Base-by-base conservation (phyloP, 2,329 filamentous ascomycete genomes). In the Pyrenophora tritici-repentis region DNA sequence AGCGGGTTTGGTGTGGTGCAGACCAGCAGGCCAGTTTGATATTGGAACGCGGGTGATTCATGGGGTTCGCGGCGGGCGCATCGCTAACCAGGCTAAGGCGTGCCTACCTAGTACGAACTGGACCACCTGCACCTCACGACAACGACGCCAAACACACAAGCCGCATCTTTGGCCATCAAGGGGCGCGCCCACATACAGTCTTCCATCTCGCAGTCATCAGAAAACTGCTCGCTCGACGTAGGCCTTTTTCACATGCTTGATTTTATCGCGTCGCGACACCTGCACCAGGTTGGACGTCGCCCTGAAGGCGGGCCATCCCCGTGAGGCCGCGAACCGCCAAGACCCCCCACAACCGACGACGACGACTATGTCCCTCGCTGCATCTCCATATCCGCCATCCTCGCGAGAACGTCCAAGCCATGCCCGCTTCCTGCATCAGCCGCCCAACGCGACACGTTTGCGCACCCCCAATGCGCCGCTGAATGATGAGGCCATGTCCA, bases 401-500 rank as follows among this genome's bases (percentile, higher is more conserved):
- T 73, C 73, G 52, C 62, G 65, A 59, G 70, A 73, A 58, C 75
- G 75, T 65, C 69, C 70, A 57, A 68, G 71, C 61, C 72, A 78
- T 75, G 75, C 71, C 54, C 71, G 69, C 50, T 68, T 68, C 63
- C 67, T 69, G 64, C 51, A 61, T 53, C 63, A 66, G 22, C 61
- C 65, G 47, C 61, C 68, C 49, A 72, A 71, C 61, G 66, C 70
- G 59, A 66, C 65, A 55, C 69, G 67, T 53, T 64, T 75, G 61
- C 75, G 75, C 59, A 75, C 71, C 10, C 71, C 72, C 47, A 78
- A 74, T 66, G 67, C 72, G 47, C 56, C 58, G 62, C 72, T 79
- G 72, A 78, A 68, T 58, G 72, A 77, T 67, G 76, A 78, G 63
- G 65, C 70, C 61, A 70, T 74, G 63, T 70, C 69, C 49, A 72